Percentiles rank a stretch among this genome's conserved stretches.
phyloP scores from a whole-genome alignment of 352 stramenopile genomes.

The Phytophthora colocasiae region DNA sequence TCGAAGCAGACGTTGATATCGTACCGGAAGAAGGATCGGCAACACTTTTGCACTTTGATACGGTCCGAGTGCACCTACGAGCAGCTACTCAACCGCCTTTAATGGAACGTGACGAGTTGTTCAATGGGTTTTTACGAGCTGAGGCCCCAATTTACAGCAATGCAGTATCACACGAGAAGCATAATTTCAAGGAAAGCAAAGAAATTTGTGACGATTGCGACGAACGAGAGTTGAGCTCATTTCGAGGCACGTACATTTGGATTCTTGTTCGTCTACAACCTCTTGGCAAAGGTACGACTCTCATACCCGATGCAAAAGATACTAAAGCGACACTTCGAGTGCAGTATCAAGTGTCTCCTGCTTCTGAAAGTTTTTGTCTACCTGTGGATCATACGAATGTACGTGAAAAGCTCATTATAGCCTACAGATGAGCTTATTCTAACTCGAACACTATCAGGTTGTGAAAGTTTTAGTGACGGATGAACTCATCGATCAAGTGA shows the following conservation, averaged over 20 bases:
- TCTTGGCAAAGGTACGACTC: constrained; percentile 1
- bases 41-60: constrained; percentile 19
- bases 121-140: constrained; percentile 49
- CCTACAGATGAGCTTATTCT: not conserved
- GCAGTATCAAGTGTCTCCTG: constrained; percentile 61
- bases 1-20: constrained; percentile 51
- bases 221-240: constrained; percentile 17
- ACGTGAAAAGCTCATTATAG: constrained; percentile 7
- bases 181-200: constrained; percentile 19
- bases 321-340: constrained; percentile 36
- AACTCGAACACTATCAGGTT: constrained; percentile 28
- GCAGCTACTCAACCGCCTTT: constrained; percentile 33
- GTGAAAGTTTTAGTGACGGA: constrained; percentile 66
- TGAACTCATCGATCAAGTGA: constrained; percentile 50
- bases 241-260: constrained; percentile 50
- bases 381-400: constrained; percentile 67
- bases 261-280: constrained; percentile 61
- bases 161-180: constrained; percentile 4
- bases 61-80: constrained; percentile 55
- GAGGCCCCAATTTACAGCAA: constrained; percentile 22
- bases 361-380: constrained; percentile 60
- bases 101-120: constrained; percentile 41
- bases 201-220: constrained; percentile 4
- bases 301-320: constrained; percentile 1
- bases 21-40: constrained; percentile 15